phyloP scores from a whole-genome alignment of 768 basidiomycete genomes.

The Russula earlei region DNA sequence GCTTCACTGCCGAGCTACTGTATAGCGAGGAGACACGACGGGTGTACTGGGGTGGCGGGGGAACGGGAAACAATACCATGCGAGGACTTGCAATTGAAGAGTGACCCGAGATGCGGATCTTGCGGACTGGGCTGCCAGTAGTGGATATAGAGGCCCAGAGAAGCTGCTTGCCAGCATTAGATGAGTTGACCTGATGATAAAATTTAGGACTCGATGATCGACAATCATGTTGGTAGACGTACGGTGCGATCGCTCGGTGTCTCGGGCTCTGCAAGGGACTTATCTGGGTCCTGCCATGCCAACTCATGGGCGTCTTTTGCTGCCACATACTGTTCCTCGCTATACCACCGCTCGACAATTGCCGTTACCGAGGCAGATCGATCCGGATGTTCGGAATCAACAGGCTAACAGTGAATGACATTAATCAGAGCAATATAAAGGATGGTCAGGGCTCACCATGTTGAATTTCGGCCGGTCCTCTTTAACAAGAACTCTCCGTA shows the following conservation, averaged over 20 bases:
- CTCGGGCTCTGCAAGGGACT: slow-evolving; percentile 35
- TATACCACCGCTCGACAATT: slow-evolving; percentile 71
- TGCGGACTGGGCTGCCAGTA: slow-evolving; percentile 25
- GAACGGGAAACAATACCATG: slow-evolving; percentile 23
- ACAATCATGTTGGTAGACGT: background rate
- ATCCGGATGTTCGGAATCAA: slow-evolving; percentile 73
- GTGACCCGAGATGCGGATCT: slow-evolving; percentile 35
- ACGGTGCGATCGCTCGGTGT: slow-evolving; percentile 29
- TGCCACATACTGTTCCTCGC: slow-evolving; percentile 59
- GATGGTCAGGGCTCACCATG: slow-evolving; percentile 53
- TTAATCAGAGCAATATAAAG: background rate
- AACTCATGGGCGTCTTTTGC: slow-evolving; percentile 53
- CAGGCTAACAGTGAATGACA: slow-evolving; percentile 40
- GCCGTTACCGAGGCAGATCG: slow-evolving; percentile 57
- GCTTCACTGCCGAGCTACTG: slow-evolving; percentile 23
- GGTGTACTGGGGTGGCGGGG: slow-evolving; percentile 25
- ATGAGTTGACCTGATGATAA: background rate
- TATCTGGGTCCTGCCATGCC: slow-evolving; percentile 56
- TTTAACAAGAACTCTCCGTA: slow-evolving; percentile 63
- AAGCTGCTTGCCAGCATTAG: slow-evolving; percentile 49
- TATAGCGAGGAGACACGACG: slow-evolving; percentile 22
- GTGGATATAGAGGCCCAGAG: slow-evolving; percentile 52
- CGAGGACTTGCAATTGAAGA: slow-evolving; percentile 36
- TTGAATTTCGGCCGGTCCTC: slow-evolving; percentile 58
- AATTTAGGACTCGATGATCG: background rate